Conservation (phyloP, 2,329 filamentous ascomycete species). For the Ceratocystis albifundus region DNA sequence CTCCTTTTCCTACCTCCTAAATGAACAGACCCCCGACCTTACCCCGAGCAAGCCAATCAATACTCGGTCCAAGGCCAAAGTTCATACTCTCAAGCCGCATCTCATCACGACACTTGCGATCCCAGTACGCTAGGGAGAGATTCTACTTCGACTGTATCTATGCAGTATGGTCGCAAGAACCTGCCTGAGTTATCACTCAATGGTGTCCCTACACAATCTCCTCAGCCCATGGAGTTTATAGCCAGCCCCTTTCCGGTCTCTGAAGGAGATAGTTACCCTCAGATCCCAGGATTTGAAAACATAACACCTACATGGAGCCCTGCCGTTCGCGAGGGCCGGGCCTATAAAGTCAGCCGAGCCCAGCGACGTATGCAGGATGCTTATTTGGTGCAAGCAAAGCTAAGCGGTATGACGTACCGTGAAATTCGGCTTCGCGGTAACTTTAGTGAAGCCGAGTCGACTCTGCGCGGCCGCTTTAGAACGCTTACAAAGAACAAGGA, state of each 20-base stretch:
- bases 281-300: neutral
- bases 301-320: neutral
- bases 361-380: conserved; percentile 32
- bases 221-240: neutral
- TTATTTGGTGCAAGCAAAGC: conserved; percentile 44
- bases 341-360: conserved; percentile 13
- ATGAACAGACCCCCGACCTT: neutral
- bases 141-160: neutral
- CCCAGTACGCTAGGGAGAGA: neutral
- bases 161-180: neutral
- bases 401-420: conserved; percentile 50
- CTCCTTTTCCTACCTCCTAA: neutral
- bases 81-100: neutral
- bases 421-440: conserved; percentile 46
- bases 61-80: neutral
- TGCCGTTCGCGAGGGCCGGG: conserved; percentile 13
- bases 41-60: neutral
- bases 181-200: neutral
- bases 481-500: conserved; percentile 52
- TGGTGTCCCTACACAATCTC: neutral
- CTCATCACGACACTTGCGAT: neutral
- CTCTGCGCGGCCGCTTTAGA: conserved; percentile 56
- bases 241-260: no score
- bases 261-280: no score
- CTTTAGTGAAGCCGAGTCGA: conserved; percentile 57